Evolutionary conservation across 2,329 filamentous ascomycete genomes (phyloP).

Genomic region (Fusarium pilosicola): DNA sequence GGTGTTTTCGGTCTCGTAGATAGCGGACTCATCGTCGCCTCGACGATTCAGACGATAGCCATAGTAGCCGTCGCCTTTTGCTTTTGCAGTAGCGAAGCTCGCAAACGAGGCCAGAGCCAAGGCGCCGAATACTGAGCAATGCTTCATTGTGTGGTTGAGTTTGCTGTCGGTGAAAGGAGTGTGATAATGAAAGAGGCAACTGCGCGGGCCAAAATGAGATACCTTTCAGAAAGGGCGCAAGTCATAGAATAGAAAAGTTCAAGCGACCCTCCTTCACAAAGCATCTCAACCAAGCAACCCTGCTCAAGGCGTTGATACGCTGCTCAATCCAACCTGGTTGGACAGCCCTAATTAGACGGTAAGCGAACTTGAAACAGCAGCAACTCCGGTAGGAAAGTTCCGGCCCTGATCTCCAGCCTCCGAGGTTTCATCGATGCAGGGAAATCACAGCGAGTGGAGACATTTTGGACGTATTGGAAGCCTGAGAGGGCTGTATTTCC

Average conservation of each 20-base stretch:
- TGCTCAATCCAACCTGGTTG: not conserved
- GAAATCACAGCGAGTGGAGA: constrained; percentile 1
- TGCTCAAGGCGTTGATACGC: not conserved
- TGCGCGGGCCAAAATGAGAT: not conserved
- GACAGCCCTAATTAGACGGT: not conserved
- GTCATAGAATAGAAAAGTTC: constrained; percentile 11
- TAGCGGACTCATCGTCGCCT: constrained; percentile 20
- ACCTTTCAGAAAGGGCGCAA: not conserved
- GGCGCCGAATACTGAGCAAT: constrained; percentile 3
- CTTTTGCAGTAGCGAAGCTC: constrained; percentile 7
- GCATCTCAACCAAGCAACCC: not conserved
- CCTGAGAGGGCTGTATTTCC: not conserved
- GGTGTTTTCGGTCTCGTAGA: constrained; percentile 27
- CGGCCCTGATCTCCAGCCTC: not conserved
- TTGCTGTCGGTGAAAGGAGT: not conserved
- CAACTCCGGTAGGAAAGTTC: not conserved
- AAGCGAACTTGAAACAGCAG: constrained; percentile 16
- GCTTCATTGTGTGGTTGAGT: not conserved
- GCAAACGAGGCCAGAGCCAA: constrained; percentile 2
- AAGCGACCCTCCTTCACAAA: not conserved
- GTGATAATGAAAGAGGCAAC: not conserved
- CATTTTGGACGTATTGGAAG: not conserved
- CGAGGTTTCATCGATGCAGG: constrained; percentile 20
- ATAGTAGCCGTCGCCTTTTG: constrained; percentile 19
- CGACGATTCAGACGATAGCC: constrained; percentile 21